phyloP scores from a whole-genome alignment of 495 filamentous ascomycete species.

The Pyronema domesticum region DNA sequence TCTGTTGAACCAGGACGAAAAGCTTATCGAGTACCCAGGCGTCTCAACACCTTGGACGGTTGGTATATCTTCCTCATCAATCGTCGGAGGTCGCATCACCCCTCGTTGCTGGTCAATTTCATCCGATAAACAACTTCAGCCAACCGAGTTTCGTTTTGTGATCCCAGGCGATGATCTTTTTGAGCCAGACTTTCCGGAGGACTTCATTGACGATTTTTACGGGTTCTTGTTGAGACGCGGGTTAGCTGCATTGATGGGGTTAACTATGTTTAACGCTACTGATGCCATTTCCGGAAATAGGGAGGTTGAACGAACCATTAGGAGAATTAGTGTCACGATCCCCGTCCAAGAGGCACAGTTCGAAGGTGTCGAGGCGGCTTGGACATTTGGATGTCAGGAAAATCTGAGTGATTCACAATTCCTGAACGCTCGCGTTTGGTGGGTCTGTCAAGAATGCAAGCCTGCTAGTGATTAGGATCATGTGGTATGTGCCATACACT shows the following conservation, averaged over 20 bases:
- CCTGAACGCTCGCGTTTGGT: slow-evolving; percentile 22
- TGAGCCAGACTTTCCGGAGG: slow-evolving; percentile 4
- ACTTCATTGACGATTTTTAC: slow-evolving; percentile 17
- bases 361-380: slow-evolving; percentile 13
- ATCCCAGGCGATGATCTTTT: background rate
- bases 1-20: slow-evolving; percentile 15
- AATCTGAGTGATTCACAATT: slow-evolving; percentile 16
- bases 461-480: too few species aligned
- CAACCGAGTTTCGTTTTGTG: slow-evolving; percentile 20
- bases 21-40: slow-evolving; percentile 17
- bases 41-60: slow-evolving; percentile 19
- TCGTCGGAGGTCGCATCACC: slow-evolving; percentile 12
- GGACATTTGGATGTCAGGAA: slow-evolving; percentile 23
- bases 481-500: too few species aligned
- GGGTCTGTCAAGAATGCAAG: slow-evolving; percentile 22
- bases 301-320: slow-evolving; percentile 18
- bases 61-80: background rate
- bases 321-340: slow-evolving; percentile 19
- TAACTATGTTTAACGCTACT: slow-evolving; percentile 11
- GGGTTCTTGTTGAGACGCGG: slow-evolving; percentile 9
- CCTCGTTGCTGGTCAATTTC: slow-evolving; percentile 18
- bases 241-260: slow-evolving; percentile 14
- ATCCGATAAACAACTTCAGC: slow-evolving; percentile 12
- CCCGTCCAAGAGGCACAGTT: slow-evolving; percentile 2
- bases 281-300: slow-evolving; percentile 6